Conservation (phyloP, 805 yeast species). For the Sugiyamaella boreocaroliniensis region DNA sequence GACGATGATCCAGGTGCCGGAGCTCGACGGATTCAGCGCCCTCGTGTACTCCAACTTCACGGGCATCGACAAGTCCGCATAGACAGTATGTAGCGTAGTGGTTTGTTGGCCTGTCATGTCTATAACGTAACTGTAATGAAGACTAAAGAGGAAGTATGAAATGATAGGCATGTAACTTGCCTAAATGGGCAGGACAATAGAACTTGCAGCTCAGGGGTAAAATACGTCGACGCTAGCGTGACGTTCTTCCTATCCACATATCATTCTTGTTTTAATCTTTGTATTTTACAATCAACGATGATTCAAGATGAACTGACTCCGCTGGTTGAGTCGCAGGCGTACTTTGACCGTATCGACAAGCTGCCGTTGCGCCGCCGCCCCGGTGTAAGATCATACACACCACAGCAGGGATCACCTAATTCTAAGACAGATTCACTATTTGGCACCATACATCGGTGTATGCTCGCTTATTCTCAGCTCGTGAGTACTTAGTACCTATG, state of each 20-base stretch:
- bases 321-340: not conserved
- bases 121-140: not conserved
- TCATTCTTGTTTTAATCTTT: not conserved
- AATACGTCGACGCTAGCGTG: too few relatives aligned
- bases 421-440: not conserved
- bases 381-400: not conserved
- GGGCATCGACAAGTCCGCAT: not conserved
- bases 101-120: not conserved
- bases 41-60: constrained; percentile 75
- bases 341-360: not conserved
- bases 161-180: not conserved
- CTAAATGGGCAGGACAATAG: not conserved
- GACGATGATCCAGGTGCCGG: constrained; percentile 47
- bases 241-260: not conserved
- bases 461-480: not conserved
- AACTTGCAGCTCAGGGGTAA: not conserved
- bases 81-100: not conserved
- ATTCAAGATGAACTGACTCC: not conserved
- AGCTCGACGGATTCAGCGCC: constrained; percentile 82
- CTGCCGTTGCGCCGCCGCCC: not conserved
- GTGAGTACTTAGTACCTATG: not conserved
- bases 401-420: not conserved
- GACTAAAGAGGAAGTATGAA: not conserved
- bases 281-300: not conserved
- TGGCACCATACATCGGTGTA: not conserved